These are phyloP conservation scores for Botrytis aclada DNA, from an alignment of 2,329 filamentous ascomycete species.

Conservation along the genomic window DNA sequence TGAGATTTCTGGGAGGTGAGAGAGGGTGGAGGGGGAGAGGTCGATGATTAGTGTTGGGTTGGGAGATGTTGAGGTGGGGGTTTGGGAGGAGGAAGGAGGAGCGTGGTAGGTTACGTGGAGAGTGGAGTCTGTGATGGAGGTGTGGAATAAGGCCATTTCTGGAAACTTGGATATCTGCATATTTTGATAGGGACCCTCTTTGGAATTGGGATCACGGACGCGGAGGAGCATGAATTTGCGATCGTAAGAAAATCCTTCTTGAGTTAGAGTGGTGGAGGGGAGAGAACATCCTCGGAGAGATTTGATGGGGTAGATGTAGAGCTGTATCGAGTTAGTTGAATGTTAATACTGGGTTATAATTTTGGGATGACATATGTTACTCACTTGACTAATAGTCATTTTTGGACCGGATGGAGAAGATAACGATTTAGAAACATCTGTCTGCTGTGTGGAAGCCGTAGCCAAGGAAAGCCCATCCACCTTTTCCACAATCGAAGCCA, in stretches of 20 bases:
- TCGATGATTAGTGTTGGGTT: constrained; percentile 50
- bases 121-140: constrained; percentile 47
- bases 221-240: constrained; percentile 68
- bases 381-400: constrained; percentile 18
- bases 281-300: constrained; percentile 62
- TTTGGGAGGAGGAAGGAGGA: constrained; percentile 22
- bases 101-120: constrained; percentile 43
- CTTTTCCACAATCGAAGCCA: background rate
- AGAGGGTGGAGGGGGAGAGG: constrained; percentile 48
- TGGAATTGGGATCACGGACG: constrained; percentile 38
- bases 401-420: background rate
- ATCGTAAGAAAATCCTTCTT: constrained; percentile 64
- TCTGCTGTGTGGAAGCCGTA: background rate
- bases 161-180: constrained; percentile 59
- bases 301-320: constrained; percentile 74
- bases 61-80: constrained; percentile 19
- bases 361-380: no score
- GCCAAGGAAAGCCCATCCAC: background rate
- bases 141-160: constrained; percentile 62
- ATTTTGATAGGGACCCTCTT: constrained; percentile 46
- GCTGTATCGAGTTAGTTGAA: constrained; percentile 40
- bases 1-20: constrained; percentile 46
- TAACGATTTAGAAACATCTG: background rate
- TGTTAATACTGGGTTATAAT: no score
- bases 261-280: constrained; percentile 50